Conservation (phyloP, 306 rosid genomes). For the Senna tora region DNA sequence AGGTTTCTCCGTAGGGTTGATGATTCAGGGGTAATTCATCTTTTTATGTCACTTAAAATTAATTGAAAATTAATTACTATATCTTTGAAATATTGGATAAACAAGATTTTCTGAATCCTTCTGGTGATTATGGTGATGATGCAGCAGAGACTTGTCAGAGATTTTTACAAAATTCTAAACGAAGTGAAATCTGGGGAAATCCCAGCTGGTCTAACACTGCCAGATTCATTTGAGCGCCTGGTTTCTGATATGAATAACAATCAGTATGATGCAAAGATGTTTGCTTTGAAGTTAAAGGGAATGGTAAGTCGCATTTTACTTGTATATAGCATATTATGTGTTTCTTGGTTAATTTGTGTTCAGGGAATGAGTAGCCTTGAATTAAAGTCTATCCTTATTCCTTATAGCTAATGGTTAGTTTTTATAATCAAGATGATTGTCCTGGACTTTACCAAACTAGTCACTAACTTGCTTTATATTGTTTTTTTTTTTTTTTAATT, state of each 20-base stretch:
- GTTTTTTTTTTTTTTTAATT: too few species aligned
- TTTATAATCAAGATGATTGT: too few species aligned
- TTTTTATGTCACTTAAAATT: conserved; percentile 20
- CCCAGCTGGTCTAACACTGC: conserved; percentile 76
- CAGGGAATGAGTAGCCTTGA: conserved; percentile 24
- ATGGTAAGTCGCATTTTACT: conserved; percentile 63
- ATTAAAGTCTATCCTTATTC: conserved; percentile 21
- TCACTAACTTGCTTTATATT: too few species aligned
- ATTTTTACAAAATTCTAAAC: conserved; percentile 81
- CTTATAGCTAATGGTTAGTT: not conserved
- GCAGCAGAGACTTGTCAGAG: conserved; percentile 83
- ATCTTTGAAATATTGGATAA: conserved; percentile 8
- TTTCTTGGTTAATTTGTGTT: conserved; percentile 33
- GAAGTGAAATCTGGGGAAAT: conserved; percentile 85
- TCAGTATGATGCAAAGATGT: conserved; percentile 84
- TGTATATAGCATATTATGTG: conserved; percentile 8
- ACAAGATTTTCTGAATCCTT: conserved; percentile 37
- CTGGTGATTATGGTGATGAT: conserved; percentile 43
- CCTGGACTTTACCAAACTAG: too few species aligned
- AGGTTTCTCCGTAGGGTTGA: conserved; percentile 93
- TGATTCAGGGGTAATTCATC: conserved; percentile 87
- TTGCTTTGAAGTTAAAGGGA: conserved; percentile 83
- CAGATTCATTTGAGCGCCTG: conserved; percentile 81
- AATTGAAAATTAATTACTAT: not conserved
- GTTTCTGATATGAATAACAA: conserved; percentile 85